Conservation (phyloP, 306 rosid genomes). For the Inga leiocalycina region DNA sequence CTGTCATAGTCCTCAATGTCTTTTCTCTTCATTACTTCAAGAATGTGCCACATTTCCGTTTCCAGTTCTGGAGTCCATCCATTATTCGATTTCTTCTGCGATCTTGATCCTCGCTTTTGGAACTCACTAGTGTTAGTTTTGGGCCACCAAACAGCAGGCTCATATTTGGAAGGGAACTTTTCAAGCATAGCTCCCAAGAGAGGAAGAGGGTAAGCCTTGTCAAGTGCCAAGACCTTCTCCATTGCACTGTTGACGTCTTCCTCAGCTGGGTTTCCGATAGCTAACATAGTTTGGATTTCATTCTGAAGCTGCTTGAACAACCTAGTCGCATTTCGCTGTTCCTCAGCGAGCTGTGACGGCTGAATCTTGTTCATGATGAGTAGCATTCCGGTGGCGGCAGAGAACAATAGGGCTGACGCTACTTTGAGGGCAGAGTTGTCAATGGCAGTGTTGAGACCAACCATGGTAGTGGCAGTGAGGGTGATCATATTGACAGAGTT, state of each 20-base stretch:
- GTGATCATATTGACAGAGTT: constrained; percentile 8
- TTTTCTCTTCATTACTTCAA: not conserved
- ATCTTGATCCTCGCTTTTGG: not conserved
- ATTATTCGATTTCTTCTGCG: not conserved
- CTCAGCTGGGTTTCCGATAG: constrained; percentile 36
- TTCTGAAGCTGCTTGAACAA: not conserved
- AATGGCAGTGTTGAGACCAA: constrained; percentile 60
- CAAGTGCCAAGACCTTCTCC: constrained; percentile 51
- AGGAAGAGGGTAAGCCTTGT: not conserved
- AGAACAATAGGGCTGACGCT: constrained; percentile 50
- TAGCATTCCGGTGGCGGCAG: constrained; percentile 63
- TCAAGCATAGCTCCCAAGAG: not conserved
- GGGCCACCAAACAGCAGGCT: not conserved
- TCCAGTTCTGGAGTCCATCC: constrained; percentile 42
- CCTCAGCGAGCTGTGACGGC: not conserved
- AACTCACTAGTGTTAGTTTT: not conserved
- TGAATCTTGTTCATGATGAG: constrained; percentile 41
- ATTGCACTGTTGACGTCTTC: constrained; percentile 44
- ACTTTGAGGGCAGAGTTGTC: constrained; percentile 39
- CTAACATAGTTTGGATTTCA: constrained; percentile 44
- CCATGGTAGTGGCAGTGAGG: not conserved
- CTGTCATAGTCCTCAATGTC: not conserved
- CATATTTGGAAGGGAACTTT: not conserved
- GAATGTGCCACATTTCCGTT: constrained; percentile 47
- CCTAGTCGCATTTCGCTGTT: not conserved